Evolutionary conservation across 352 stramenopile species (phyloP).

Genomic region (Phytophthora melonis): DNA sequence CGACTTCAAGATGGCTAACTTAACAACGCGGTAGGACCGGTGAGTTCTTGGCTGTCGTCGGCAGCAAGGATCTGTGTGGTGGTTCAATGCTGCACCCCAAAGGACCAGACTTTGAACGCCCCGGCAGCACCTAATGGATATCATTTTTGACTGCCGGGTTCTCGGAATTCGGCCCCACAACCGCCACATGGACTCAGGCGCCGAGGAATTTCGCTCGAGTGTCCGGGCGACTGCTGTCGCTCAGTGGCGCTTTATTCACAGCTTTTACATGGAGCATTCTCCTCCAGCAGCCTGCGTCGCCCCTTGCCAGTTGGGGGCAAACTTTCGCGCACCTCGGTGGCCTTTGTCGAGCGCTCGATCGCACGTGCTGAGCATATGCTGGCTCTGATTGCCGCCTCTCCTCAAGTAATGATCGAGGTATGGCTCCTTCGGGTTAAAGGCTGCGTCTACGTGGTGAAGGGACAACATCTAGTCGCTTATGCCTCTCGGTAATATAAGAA

Average conservation of each 20-base stretch:
- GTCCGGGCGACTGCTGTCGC: background rate
- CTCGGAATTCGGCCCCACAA: background rate
- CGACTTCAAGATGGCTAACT: too few species aligned
- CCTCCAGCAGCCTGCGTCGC: constrained; percentile 14
- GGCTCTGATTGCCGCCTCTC: constrained; percentile 9
- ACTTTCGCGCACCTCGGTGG: constrained; percentile 14
- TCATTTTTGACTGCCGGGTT: too few species aligned
- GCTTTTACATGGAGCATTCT: constrained; percentile 32
- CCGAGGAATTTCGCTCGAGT: background rate
- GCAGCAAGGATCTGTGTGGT: constrained; percentile 1
- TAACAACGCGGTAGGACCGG: background rate
- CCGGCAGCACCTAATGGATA: too few species aligned
- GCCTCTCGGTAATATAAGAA: constrained; percentile 6
- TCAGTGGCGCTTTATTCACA: constrained; percentile 5
- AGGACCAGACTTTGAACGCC: background rate
- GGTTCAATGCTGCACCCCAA: constrained; percentile 11
- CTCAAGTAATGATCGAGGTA: too few species aligned
- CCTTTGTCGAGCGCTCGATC: constrained; percentile 21
- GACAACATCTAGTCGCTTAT: constrained; percentile 17
- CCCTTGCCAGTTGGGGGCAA: constrained; percentile 6
- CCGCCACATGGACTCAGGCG: background rate
- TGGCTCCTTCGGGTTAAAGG: too few species aligned
- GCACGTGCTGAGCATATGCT: constrained; percentile 32
- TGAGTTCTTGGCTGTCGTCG: constrained; percentile 12
- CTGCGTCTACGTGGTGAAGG: constrained; percentile 6